phyloP scores from a whole-genome alignment of 1,284 basidiomycete species.

The Trichosporon coremiiforme region DNA sequence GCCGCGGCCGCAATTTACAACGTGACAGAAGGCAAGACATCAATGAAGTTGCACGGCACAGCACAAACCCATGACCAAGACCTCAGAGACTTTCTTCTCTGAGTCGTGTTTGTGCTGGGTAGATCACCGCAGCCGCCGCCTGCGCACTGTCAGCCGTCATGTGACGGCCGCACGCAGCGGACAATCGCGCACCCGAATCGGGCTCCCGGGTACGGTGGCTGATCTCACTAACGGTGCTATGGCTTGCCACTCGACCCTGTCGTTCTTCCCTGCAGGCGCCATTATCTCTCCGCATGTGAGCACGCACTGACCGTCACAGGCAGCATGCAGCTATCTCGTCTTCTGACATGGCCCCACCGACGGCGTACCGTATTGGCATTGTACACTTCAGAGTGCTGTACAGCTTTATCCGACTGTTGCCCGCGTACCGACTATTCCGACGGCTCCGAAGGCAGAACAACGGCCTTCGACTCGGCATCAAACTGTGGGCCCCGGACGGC shows the following conservation, averaged over 20 bases:
- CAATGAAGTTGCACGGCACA: not conserved
- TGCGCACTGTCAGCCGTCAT: not conserved
- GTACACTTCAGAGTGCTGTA: constrained; percentile 53
- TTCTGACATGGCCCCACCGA: constrained; percentile 45
- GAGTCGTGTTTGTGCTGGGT: not conserved
- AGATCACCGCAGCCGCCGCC: not conserved
- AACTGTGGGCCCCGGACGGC: constrained; percentile 54
- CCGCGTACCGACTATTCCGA: constrained; percentile 48
- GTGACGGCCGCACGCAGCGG: not conserved
- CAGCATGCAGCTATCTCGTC: constrained; percentile 4
- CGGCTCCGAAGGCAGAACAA: constrained; percentile 47
- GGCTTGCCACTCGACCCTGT: constrained; percentile 5
- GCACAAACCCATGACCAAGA: not conserved
- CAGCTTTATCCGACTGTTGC: constrained; percentile 49
- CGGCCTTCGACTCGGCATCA: constrained; percentile 52
- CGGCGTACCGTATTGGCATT: constrained; percentile 51
- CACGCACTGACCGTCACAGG: constrained; percentile 6
- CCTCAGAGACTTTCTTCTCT: not conserved
- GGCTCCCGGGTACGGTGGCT: not conserved
- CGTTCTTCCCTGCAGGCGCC: constrained; percentile 4
- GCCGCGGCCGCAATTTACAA: not conserved
- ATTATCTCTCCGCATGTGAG: constrained; percentile 22
- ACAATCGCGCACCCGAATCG: not conserved
- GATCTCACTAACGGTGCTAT: not conserved
- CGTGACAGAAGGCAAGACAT: not conserved